Base-by-base conservation (phyloP, 2,329 filamentous ascomycete genomes). In the Ilyonectria sp. region DNA sequence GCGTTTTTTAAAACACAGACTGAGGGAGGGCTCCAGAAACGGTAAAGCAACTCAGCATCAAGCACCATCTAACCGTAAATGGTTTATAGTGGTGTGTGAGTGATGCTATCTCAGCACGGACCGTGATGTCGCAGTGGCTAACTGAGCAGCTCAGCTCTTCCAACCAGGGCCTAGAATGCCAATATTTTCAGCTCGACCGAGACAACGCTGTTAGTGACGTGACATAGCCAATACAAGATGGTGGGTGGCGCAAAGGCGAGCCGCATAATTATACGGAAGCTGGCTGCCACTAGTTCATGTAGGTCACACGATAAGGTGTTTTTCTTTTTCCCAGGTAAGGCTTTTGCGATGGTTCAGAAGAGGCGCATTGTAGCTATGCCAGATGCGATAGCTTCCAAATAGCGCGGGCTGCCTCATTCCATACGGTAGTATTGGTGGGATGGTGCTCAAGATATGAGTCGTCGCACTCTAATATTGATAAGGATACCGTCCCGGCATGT, bases 171-270 rank as follows among this genome's bases (percentile, higher is more conserved):
- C 49, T 15, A 53, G 29, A 11, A 7, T 19, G 10, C 17, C 10
- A 35, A 21, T 21, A 5, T 53, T 52, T 53, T 53, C 50, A 53
- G 50, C 50, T 37, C 29, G 40, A 43, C 40, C 9, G 21, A 43
- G 40, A 43, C 15, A 52, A 31, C 9, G 4, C 13, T 19, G 21
- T 26, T 49, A 21, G 26, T n/a, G 26, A 17, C 17, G 17, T 21
- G 11, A 31, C 6, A 1, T 26, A 31, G 17, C 11, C 2, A 17
- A n/a, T 15, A 15, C 47, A 5, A 19, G 2, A n/a, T n/a, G 37
- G 37, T 43, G n/a, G 37, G 37, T 43, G 37, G 37, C 37, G 37
- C 15, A n/a, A 43, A n/a, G 37, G 15, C 15, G 23, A 43, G 15
- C 15, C 40, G n/a, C n/a, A 8, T 43, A 26, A 26, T 6, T 5